Conservation (phyloP, 1,139 yeast species). For the Arxiozyma slooffiae region DNA sequence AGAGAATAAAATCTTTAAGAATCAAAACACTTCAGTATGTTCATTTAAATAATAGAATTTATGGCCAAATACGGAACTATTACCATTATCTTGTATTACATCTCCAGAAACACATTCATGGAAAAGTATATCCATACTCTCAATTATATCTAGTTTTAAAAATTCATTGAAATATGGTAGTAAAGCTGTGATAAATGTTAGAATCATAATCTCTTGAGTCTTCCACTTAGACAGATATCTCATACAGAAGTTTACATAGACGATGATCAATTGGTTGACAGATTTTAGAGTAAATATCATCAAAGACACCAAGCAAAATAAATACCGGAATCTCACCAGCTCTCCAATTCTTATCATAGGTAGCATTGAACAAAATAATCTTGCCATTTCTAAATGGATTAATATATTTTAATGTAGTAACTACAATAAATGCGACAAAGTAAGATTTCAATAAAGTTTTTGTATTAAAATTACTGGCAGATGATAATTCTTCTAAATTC, state of each 20-base stretch:
- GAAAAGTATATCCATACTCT: conserved; percentile 81
- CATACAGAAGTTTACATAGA: conserved; percentile 72
- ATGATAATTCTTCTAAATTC: conserved; percentile 52
- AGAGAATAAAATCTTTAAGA: conserved; percentile 35
- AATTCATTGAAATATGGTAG: conserved; percentile 79
- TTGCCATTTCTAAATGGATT: conserved; percentile 95
- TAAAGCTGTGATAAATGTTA: conserved; percentile 63
- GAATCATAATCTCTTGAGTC: conserved; percentile 56
- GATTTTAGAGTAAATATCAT: conserved; percentile 84
- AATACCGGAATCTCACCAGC: conserved; percentile 76
- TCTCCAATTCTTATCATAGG: conserved; percentile 80
- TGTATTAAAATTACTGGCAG: conserved; percentile 46
- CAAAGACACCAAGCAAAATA: conserved; percentile 72
- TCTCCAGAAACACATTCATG: conserved; percentile 55
- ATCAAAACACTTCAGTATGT: conserved; percentile 23
- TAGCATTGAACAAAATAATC: conserved; percentile 81
- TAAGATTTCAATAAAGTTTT: conserved; percentile 86
- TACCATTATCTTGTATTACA: conserved; percentile 13
- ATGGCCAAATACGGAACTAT: conserved; percentile 34
- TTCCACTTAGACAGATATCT: conserved; percentile 40
- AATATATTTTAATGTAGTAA: conserved; percentile 59
- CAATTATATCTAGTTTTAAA: conserved; percentile 84
- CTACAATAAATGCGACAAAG: conserved; percentile 84
- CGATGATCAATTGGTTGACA: conserved; percentile 68
- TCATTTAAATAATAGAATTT: conserved; percentile 43